Evolutionary conservation across 805 yeast genomes (phyloP).

Genomic region (Clavispora carvajalis): DNA sequence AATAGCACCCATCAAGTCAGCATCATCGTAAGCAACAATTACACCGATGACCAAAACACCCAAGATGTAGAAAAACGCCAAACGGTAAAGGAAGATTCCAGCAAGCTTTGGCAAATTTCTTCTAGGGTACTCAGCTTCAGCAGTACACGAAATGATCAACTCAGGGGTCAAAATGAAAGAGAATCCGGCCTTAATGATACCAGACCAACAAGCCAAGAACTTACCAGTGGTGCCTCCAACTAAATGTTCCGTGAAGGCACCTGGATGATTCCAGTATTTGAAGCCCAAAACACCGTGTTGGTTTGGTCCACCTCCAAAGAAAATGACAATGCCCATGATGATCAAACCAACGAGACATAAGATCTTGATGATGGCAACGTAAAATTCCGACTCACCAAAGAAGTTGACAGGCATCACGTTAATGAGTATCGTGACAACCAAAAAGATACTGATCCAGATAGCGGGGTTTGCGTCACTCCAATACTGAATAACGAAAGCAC

Average conservation of each 20-base stretch:
- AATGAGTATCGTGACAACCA: constrained; percentile 24
- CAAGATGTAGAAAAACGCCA: constrained; percentile 11
- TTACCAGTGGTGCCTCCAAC: constrained; percentile 3
- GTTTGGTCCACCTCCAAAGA: constrained; percentile 36
- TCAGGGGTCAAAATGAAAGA: constrained; percentile 4
- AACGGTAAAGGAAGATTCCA: constrained; percentile 2
- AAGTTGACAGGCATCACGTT: constrained; percentile 28
- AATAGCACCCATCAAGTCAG: neutral
- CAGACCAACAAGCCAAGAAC: constrained; percentile 6
- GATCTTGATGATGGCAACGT: constrained; percentile 30
- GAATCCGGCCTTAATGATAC: constrained; percentile 5
- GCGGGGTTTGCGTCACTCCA: constrained; percentile 40
- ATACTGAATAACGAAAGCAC: constrained; percentile 34
- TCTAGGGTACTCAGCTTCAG: constrained; percentile 56
- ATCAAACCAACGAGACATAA: constrained; percentile 28
- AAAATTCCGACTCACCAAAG: constrained; percentile 36
- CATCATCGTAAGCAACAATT: constrained; percentile 5
- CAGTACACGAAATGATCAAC: constrained; percentile 32
- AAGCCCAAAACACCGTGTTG: constrained; percentile 38
- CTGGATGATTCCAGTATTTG: constrained; percentile 33
- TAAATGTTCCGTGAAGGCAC: constrained; percentile 14
- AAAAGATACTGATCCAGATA: constrained; percentile 51
- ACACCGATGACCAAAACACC: constrained; percentile 15
- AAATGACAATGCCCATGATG: constrained; percentile 29
- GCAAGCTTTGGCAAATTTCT: constrained; percentile 52